Evolutionary conservation across 176 grass and related monocot genomes (phyloP).

Genomic region (Oryza glumipatula): DNA sequence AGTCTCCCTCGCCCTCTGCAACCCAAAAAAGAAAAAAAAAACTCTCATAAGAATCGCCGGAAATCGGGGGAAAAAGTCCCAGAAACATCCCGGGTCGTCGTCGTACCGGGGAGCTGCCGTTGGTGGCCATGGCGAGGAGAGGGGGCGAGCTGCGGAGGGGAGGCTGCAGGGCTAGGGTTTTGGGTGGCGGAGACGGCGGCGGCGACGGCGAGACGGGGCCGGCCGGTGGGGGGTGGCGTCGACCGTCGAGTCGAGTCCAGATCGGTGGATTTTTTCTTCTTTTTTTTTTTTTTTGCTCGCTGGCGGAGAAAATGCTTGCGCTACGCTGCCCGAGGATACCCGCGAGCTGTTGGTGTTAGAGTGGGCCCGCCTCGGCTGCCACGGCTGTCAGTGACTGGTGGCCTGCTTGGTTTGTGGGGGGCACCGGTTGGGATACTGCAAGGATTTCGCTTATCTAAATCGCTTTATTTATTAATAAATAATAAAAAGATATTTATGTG

Average conservation of each 20-base stretch:
- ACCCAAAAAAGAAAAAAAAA: neutral
- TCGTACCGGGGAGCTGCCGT: conserved; percentile 67
- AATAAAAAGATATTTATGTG: no score
- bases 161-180: no score
- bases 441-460: no score
- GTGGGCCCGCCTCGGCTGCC: conserved; percentile 23
- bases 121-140: conserved; percentile 56
- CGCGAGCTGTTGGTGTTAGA: conserved; percentile 27
- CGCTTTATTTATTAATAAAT: no score
- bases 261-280: conserved; percentile 36
- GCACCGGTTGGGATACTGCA: neutral
- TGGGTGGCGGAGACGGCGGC: neutral
- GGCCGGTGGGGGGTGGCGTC: conserved; percentile 41
- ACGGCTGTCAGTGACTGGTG: conserved; percentile 27
- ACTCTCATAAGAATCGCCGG: neutral
- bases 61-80: neutral
- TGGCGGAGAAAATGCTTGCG: conserved; percentile 43
- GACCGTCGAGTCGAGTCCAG: conserved; percentile 33
- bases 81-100: neutral
- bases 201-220: conserved; percentile 9
- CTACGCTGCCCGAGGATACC: conserved; percentile 30
- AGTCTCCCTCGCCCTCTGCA: conserved; percentile 52
- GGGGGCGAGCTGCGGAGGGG: no score
- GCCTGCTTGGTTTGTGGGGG: neutral
- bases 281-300: neutral